These are phyloP conservation scores for Protostelium mycophagum DNA, from an alignment of 78 protist genomes.

Conservation along the genomic window DNA sequence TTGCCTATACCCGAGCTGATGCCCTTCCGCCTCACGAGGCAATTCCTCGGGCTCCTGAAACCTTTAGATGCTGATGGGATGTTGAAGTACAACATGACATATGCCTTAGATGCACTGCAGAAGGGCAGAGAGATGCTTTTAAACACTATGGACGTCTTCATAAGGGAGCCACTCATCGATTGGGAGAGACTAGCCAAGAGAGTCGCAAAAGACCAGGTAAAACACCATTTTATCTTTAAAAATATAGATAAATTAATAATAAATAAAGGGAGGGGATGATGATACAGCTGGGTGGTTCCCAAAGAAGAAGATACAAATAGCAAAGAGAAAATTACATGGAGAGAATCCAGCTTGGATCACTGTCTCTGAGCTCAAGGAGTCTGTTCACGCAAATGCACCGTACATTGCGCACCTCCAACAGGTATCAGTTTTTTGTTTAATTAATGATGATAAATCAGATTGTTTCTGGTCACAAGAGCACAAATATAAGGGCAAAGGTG, in stretches of 20 bases:
- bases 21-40: constrained; percentile 91
- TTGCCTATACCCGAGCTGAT: constrained; percentile 92
- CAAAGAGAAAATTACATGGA: constrained; percentile 37
- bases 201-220: constrained; percentile 27
- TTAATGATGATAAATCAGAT: background rate
- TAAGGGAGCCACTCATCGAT: constrained; percentile 81
- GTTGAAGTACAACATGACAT: constrained; percentile 62
- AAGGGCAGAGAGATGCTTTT: constrained; percentile 47
- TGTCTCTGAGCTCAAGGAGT: constrained; percentile 14
- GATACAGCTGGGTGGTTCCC: constrained; percentile 62
- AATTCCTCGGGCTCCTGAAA: constrained; percentile 39
- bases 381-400: constrained; percentile 10
- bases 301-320: constrained; percentile 56
- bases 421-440: background rate
- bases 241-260: background rate
- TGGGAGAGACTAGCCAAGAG: constrained; percentile 68
- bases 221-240: background rate
- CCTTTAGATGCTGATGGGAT: constrained; percentile 72
- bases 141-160: constrained; percentile 70
- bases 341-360: constrained; percentile 57
- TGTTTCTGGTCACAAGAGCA: constrained; percentile 24
- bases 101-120: constrained; percentile 59
- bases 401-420: constrained; percentile 15
- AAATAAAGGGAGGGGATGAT: constrained; percentile 14
- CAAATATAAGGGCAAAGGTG: constrained; percentile 40